Base-by-base conservation (phyloP, 192 early-diverging fungal species). In the Entomortierella parvispora region DNA sequence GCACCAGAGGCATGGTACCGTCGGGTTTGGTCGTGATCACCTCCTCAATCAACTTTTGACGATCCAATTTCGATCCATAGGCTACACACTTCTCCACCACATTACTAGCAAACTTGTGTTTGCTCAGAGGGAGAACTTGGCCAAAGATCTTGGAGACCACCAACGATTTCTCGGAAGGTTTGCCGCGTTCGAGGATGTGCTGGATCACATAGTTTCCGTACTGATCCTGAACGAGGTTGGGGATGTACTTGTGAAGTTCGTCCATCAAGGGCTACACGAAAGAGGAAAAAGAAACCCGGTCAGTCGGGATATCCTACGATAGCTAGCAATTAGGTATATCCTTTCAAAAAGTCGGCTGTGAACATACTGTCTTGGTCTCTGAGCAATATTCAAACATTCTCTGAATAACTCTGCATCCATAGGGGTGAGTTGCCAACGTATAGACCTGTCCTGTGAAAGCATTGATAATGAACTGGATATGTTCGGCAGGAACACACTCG, bases 161-260 rank as follows among this genome's bases (percentile, higher is more conserved):
- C 46, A 95, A 78, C 10, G 86, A 83, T 79, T 97, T 96, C 83
- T 99, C 97, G 2, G 82, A 83, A 12, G 91, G 88, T 68, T 93
- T 92, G 47, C 97, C 96, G 57, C 91, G 92, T 77, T 99, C 97
- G 33, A 99, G 88, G 32, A 99, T 93, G 66, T 99, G 97, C 81
- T 99, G 97, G 58, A 99, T 97, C 17, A 99, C 97, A 82, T 99
- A 99, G 85, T 99, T 99, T 58, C 97, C 97, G 68, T 99, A 99
- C 84, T 98, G 96, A 69, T 99, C 96, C 82, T 97, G 95, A 14
- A 99, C 96, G 44, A 99, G 84, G 68, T 90, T 93, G 14, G 92
- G 84, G 28, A 95, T 97, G 79, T 92, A 96, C 48, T 91, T 88
- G 84, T 98, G 96, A 49, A 99, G 84, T 82, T 99, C 97, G 5